These are phyloP conservation scores for Malassezia japonica DNA, from an alignment of 1,284 basidiomycete species.

Conservation along the genomic window DNA sequence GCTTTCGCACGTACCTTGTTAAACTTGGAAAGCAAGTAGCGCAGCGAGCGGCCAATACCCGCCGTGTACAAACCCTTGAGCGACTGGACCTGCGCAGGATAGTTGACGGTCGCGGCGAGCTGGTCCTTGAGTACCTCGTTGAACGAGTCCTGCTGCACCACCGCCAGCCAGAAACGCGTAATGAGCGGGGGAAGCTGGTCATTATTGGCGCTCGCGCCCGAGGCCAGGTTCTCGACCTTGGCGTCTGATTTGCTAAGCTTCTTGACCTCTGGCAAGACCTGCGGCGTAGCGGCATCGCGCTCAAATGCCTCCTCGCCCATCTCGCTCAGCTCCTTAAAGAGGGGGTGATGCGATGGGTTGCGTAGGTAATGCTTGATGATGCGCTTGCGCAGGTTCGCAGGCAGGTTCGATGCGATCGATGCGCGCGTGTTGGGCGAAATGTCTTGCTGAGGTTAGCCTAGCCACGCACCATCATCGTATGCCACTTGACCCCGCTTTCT, in stretches of 20 bases:
- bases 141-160: slow-evolving; percentile 29
- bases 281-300: slow-evolving; percentile 10
- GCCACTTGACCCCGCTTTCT: slow-evolving; percentile 22
- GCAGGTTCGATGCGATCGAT: slow-evolving; percentile 27
- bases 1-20: slow-evolving; percentile 22
- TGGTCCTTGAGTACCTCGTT: slow-evolving; percentile 24
- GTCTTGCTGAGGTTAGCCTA: slow-evolving; percentile 26
- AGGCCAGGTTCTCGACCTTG: neutral
- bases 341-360: slow-evolving; percentile 20
- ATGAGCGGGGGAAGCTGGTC: slow-evolving; percentile 11
- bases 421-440: slow-evolving; percentile 23
- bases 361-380: slow-evolving; percentile 7
- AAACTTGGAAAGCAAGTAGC: slow-evolving; percentile 40
- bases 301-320: slow-evolving; percentile 10
- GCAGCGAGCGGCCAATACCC: slow-evolving; percentile 31
- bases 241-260: neutral
- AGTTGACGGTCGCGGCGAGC: slow-evolving; percentile 33
- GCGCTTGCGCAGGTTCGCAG: slow-evolving; percentile 27
- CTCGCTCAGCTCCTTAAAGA: slow-evolving; percentile 22
- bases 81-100: slow-evolving; percentile 37
- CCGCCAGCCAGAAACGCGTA: slow-evolving; percentile 30
- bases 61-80: slow-evolving; percentile 46
- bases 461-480: slow-evolving; percentile 3
- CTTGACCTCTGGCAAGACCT: neutral
- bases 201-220: slow-evolving; percentile 12